A percentile compares a stretch with the other conserved stretches of the same genome.
These are phyloP conservation scores for Rhodotorula sp. DNA, from an alignment of 1,284 basidiomycete species.

Conservation along the genomic window DNA sequence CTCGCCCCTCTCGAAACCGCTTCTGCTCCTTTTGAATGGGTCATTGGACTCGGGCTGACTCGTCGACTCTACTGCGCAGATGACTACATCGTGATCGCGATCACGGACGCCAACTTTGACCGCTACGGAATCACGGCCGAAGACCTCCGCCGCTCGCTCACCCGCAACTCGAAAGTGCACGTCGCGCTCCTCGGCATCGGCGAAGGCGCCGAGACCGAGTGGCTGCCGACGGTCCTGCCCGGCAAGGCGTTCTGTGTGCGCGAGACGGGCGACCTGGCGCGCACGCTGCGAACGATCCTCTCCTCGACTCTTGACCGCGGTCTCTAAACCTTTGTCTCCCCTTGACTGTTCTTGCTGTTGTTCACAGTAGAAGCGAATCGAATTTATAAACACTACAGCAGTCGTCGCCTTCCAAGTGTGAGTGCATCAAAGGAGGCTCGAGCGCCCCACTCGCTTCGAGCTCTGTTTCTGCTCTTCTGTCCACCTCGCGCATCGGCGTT, in stretches of 20 bases:
- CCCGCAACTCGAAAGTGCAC: slow-evolving; percentile 32
- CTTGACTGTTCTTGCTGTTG: no score
- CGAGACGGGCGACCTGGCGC: slow-evolving; percentile 34
- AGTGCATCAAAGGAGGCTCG: no score
- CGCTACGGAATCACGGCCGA: slow-evolving; percentile 48
- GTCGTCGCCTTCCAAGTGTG: no score
- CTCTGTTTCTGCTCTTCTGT: no score
- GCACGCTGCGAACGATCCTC: slow-evolving; percentile 33
- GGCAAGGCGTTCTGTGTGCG: slow-evolving; percentile 35
- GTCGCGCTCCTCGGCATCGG: slow-evolving; percentile 35
- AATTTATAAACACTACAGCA: no score
- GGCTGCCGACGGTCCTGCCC: slow-evolving; percentile 36
- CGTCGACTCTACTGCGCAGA: slow-evolving; percentile 24
- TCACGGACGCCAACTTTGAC: slow-evolving; percentile 50
- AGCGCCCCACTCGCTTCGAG: no score
- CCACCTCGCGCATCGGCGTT: no score
- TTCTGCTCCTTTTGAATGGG: background rate
- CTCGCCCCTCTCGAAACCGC: background rate
- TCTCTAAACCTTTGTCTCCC: slow-evolving; percentile 9
- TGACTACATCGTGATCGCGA: slow-evolving; percentile 50
- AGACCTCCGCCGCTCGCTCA: slow-evolving; percentile 20
- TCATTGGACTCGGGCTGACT: background rate
- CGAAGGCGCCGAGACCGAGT: slow-evolving; percentile 37
- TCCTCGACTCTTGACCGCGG: slow-evolving; percentile 22
- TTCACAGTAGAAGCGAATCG: no score